Conservation (phyloP, 1,139 yeast species). For the Diutina ranongensis region DNA sequence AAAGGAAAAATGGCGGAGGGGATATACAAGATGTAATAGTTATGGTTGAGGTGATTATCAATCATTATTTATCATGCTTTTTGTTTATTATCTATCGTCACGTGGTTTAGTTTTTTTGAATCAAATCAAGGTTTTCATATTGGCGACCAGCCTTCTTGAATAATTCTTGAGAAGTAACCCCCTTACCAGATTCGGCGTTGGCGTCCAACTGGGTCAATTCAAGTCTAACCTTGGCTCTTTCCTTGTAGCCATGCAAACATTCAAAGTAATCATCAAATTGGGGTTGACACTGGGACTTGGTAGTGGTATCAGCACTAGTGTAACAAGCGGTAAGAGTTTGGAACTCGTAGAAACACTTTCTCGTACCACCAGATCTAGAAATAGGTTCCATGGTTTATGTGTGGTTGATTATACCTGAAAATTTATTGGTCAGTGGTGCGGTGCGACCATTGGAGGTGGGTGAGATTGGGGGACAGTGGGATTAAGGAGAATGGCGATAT, state of each 20-base stretch:
- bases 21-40: no score
- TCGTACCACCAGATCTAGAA: constrained; percentile 39
- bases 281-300: constrained; percentile 34
- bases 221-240: constrained; percentile 35
- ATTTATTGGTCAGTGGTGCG: constrained; percentile 2
- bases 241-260: constrained; percentile 38
- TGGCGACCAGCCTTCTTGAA: constrained; percentile 32
- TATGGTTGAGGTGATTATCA: no score
- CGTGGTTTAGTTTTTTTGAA: background rate
- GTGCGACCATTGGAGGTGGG: no score
- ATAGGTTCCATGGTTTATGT: constrained; percentile 30
- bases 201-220: constrained; percentile 38
- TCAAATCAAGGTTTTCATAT: constrained; percentile 35
- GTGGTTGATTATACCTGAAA: background rate
- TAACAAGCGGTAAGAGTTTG: constrained; percentile 35
- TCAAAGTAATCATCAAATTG: constrained; percentile 37
- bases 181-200: constrained; percentile 27
- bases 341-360: constrained; percentile 40
- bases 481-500: background rate
- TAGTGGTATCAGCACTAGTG: constrained; percentile 34
- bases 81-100: constrained; percentile 2
- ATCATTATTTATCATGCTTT: background rate
- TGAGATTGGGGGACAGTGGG: background rate
- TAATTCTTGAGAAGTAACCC: constrained; percentile 33
- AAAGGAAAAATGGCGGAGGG: no score